Evolutionary conservation across 2,329 filamentous ascomycete genomes (phyloP), one percentile per base, ranked within the genome.

Genomic region (Talaromyces funiculosus): DNA sequence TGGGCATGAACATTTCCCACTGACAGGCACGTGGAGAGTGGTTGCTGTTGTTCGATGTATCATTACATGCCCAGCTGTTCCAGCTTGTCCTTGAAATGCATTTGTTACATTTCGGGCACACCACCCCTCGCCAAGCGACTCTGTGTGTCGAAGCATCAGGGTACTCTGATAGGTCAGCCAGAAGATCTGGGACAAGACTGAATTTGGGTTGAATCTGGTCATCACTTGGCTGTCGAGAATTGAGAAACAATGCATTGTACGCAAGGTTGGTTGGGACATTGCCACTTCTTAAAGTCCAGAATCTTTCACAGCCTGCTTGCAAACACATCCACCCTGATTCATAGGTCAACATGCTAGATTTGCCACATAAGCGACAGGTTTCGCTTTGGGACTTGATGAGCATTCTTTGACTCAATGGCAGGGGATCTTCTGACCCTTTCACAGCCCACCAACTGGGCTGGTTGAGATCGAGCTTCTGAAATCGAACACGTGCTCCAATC

Each of bases 71-170:
- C 87, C 86, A 90, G 1, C 80, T 78, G 4, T 72, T 73, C 86
- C 87, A 92, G 24, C 79, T 72, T 14, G 81, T 76, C 1, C 88
- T 80, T 2, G 84, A 79, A 43, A 80, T 85, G 66, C 88, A 90
- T 42, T 83, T 80, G 0, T 78, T 75, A 64, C 89, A 92, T 1
- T 73, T 62, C 0, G 84, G 85, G 65, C 89, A 92, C 1, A 88
- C 83, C 51, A 90, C 82, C 0, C 88, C 89, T 55, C 78, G 77
- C 67, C 84, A 87, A 60, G 82, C 84, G 8, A 77, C 71, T 2
- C 76, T 73, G 10, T 83, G 80, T 0, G 82, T 80, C 3, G 82
- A 80, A 4, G 75, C 67, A 0, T 74, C 70, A 14, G 75, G 73
- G 0, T 71, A 65, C 1, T 73, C 65, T 4, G 71, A 66, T 4